phyloP scores from a whole-genome alignment of 2,329 filamentous ascomycete genomes.

The Colletotrichum horii region DNA sequence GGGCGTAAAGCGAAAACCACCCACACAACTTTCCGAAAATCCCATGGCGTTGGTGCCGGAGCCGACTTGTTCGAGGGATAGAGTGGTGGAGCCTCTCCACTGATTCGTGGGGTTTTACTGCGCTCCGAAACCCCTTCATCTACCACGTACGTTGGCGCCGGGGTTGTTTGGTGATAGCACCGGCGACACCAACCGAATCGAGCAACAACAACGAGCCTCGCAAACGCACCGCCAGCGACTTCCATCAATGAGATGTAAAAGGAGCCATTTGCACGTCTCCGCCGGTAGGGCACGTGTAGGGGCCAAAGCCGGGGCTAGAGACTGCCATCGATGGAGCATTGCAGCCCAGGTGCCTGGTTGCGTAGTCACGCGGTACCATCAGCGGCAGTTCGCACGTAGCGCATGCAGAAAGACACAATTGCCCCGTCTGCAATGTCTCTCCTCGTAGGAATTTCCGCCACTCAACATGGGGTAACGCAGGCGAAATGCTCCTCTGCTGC shows the following conservation, averaged over 20 bases:
- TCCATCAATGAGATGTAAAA: constrained; percentile 3
- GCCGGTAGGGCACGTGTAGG: constrained; percentile 6
- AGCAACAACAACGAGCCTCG: neutral
- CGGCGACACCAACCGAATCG: constrained; percentile 4
- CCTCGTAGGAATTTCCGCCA: constrained; percentile 4
- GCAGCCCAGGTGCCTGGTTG: neutral
- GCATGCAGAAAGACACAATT: neutral
- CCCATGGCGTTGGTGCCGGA: neutral
- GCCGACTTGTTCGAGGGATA: constrained; percentile 1
- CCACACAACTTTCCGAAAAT: neutral
- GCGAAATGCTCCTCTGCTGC: neutral
- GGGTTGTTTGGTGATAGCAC: neutral
- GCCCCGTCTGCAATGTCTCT: neutral
- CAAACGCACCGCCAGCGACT: neutral
- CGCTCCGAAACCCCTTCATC: constrained; percentile 13
- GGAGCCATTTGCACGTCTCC: neutral
- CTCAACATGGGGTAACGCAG: neutral
- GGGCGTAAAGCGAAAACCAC: neutral
- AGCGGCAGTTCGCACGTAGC: constrained; percentile 2
- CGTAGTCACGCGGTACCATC: neutral
- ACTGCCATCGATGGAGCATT: neutral
- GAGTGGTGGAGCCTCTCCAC: neutral
- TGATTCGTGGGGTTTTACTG: constrained; percentile 16
- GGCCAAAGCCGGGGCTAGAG: neutral
- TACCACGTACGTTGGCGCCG: neutral